phyloP scores from a whole-genome alignment of 768 basidiomycete genomes.

The Termitomyces sp. region DNA sequence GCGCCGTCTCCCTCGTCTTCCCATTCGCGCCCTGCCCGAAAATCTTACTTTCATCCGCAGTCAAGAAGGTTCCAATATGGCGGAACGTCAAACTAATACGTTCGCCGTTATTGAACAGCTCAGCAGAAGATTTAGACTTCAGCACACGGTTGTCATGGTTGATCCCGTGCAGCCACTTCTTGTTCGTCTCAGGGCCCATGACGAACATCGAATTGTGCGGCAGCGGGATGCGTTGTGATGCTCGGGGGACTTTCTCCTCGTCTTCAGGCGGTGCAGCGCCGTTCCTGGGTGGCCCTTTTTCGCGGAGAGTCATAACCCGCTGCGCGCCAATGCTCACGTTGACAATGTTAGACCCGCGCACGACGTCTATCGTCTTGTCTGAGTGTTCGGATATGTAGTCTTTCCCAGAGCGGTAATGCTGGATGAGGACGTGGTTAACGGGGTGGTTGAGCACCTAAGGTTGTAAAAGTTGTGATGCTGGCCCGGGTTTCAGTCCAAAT shows the following conservation, averaged over 20 bases:
- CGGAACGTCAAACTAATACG: conserved; percentile 82
- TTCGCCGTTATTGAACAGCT: conserved; percentile 50
- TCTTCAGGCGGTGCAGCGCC: conserved; percentile 11
- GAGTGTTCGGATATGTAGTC: conserved; percentile 88
- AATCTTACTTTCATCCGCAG: conserved; percentile 46
- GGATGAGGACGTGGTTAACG: conserved; percentile 83
- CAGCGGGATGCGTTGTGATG: conserved; percentile 64
- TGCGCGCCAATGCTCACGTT: conserved; percentile 82
- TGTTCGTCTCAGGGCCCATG: conserved; percentile 71
- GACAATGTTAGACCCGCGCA: conserved; percentile 69
- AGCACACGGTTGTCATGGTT: conserved; percentile 70
- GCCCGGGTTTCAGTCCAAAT: neutral
- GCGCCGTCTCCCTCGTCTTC: conserved; percentile 56
- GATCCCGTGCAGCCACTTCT: conserved; percentile 74
- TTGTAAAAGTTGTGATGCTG: neutral
- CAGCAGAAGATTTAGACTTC: conserved; percentile 49
- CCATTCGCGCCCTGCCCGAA: conserved; percentile 73
- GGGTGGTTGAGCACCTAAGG: conserved; percentile 48
- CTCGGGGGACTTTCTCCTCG: conserved; percentile 10
- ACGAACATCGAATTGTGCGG: conserved; percentile 85
- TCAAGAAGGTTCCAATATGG: conserved; percentile 74
- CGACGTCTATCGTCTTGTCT: conserved; percentile 84
- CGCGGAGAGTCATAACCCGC: conserved; percentile 71
- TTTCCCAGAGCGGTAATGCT: conserved; percentile 73
- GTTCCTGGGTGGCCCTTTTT: conserved; percentile 45